Percentiles rank a stretch among this genome's conserved stretches.
Conservation (phyloP, 495 filamentous ascomycete species). For the Lepraria neglecta region DNA sequence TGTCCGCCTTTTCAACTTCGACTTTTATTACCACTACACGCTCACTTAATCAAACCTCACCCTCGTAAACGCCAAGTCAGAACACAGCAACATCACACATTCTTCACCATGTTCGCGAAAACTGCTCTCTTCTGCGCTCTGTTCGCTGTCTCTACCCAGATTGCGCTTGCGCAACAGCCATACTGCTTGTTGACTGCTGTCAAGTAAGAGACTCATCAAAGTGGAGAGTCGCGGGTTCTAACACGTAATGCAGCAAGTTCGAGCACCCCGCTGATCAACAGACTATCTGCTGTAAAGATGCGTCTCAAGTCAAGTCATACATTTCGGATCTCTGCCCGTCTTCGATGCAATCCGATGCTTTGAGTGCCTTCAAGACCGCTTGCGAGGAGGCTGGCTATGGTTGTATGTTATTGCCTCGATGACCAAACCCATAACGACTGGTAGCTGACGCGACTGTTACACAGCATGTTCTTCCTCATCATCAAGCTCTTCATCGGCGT, state of each 20-base stretch:
- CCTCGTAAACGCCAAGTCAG: background rate
- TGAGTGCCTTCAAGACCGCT: constrained; percentile 20
- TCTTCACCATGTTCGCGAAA: constrained; percentile 34
- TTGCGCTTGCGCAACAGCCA: constrained; percentile 35
- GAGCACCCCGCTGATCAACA: constrained; percentile 32
- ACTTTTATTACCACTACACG: constrained; percentile 12
- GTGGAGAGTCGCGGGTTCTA: constrained; percentile 6
- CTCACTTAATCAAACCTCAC: constrained; percentile 17
- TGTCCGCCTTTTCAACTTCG: background rate
- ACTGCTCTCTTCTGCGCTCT: constrained; percentile 30
- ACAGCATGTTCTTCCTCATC: constrained; percentile 21
- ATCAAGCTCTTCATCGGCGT: constrained; percentile 19
- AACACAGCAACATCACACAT: constrained; percentile 18
- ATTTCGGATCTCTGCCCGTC: constrained; percentile 23
- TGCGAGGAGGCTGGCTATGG: constrained; percentile 20
- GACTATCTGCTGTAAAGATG: constrained; percentile 24
- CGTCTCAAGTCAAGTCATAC: constrained; percentile 22
- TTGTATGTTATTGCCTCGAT: constrained; percentile 9
- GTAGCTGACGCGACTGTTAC: constrained; percentile 11
- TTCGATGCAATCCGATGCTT: constrained; percentile 12
- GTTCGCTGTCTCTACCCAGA: constrained; percentile 30
- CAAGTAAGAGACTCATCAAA: constrained; percentile 27
- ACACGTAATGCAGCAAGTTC: constrained; percentile 31
- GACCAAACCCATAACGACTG: background rate
- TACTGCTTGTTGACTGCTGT: constrained; percentile 39